Conservation (phyloP, 83 land plant species). For the Picea mariana region DNA sequence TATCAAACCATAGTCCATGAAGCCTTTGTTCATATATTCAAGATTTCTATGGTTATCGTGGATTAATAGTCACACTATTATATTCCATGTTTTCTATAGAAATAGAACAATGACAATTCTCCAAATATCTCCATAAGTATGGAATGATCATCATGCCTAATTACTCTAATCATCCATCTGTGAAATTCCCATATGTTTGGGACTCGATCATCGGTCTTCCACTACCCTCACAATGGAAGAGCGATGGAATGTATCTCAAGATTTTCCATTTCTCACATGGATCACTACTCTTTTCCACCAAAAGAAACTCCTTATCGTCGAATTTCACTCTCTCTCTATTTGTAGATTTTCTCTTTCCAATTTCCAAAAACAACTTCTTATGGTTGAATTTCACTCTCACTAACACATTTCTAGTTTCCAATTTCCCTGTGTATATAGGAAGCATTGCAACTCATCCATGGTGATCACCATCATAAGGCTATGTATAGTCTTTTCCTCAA, state of each 20-base stretch:
- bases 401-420: slow-evolving; percentile 42
- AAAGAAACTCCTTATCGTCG: background rate
- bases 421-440: slow-evolving; percentile 54
- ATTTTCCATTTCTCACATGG: slow-evolving; percentile 34
- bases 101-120: background rate
- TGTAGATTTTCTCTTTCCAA: no score
- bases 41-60: background rate
- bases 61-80: background rate
- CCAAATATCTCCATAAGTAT: background rate
- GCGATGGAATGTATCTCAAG: slow-evolving; percentile 29
- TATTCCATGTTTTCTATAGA: background rate
- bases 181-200: slow-evolving; percentile 31
- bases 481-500: slow-evolving; percentile 27
- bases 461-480: slow-evolving; percentile 16
- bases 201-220: slow-evolving; percentile 47
- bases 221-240: slow-evolving; percentile 36
- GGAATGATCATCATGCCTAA: background rate
- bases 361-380: slow-evolving; percentile 2
- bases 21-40: background rate
- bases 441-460: slow-evolving; percentile 15
- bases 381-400: slow-evolving; percentile 24
- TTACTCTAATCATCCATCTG: no score
- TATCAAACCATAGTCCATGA: no score
- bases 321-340: no score
- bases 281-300: slow-evolving; percentile 33